Base-by-base conservation (phyloP, 1,139 yeast species). In the Wickerhamiella infanticola region DNA sequence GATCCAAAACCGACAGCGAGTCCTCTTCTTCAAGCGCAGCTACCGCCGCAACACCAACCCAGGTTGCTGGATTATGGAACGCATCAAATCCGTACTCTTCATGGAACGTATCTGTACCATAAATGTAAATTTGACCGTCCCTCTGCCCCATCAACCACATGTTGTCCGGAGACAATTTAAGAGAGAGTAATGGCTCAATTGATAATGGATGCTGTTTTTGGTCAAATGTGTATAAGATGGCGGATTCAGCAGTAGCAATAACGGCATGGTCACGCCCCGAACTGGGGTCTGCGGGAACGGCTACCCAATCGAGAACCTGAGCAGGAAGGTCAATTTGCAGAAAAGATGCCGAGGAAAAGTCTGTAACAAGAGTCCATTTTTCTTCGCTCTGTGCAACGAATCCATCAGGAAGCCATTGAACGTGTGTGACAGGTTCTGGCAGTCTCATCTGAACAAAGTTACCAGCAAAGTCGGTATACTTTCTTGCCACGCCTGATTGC, bases 401-500 rank as follows among this genome's bases (percentile, higher is more conserved):
- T 8, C 51, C 52, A 9, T 35, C 41, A 3, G 9, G 38, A 18
- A 27, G 27, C 2, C 8, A n/a, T 7, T 27, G 27, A 4, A 9
- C 38, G 3, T 13, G 39, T 8, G 31, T n/a, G 3, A 33, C 26
- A 1, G 47, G 43, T 8, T 18, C 33, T 3, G 37, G 66, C 9
- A 73, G 51, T 42, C 63, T 56, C 45, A 64, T 72, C 41, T 79
- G 84, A 43, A 72, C 69, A 56, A 79, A 78, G 46, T 74, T 76
- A 4, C 85, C 84, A 35, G 74, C 74, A 51, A 82, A 76, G 53
- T 83, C 88, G 43, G 72, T 64, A 58, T 86, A 88, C 43, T 72
- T 66, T 50, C 95, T 66, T 39, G 74, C 74, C 36, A 68, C 67
- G 1, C 85, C 94, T 48, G 70, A 69, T 37, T 70, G 72, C 31